Percentiles rank a stretch among this genome's conserved stretches.
Evolutionary conservation across 495 filamentous ascomycete genomes (phyloP).

Genomic region (Chaetomium cochliodes): DNA sequence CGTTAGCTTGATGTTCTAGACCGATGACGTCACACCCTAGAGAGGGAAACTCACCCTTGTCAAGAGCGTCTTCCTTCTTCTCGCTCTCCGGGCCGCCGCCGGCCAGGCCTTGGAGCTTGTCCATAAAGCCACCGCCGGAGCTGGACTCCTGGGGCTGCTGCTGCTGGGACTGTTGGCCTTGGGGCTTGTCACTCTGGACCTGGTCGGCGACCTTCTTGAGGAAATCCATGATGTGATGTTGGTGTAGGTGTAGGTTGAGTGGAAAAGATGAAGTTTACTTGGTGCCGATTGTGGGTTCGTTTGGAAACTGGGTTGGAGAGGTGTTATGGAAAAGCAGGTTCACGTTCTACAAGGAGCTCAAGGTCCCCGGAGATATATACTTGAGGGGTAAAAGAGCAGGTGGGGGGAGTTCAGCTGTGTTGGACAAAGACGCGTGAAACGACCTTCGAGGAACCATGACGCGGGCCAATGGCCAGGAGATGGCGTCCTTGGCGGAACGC

Average conservation of each 20-base stretch:
- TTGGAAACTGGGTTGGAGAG: neutral
- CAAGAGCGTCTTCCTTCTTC: conserved; percentile 67
- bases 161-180: conserved; percentile 22
- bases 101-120: conserved; percentile 59
- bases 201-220: conserved; percentile 40
- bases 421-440: conserved; percentile 22
- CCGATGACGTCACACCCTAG: neutral
- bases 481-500: conserved; percentile 13
- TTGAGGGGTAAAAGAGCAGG: conserved; percentile 26
- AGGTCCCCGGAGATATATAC: conserved; percentile 11
- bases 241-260: neutral
- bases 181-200: conserved; percentile 21
- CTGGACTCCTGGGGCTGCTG: conserved; percentile 26
- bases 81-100: conserved; percentile 66
- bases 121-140: conserved; percentile 43
- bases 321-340: neutral
- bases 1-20: neutral
- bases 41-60: conserved; percentile 53
- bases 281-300: conserved; percentile 10
- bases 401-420: conserved; percentile 28
- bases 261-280: neutral
- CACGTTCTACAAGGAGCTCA: neutral
- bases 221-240: conserved; percentile 38
- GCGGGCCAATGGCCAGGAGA: conserved; percentile 23
- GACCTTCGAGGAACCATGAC: neutral